Evolutionary conservation across 768 basidiomycete genomes (phyloP).

Genomic region (Amanita rubescens): DNA sequence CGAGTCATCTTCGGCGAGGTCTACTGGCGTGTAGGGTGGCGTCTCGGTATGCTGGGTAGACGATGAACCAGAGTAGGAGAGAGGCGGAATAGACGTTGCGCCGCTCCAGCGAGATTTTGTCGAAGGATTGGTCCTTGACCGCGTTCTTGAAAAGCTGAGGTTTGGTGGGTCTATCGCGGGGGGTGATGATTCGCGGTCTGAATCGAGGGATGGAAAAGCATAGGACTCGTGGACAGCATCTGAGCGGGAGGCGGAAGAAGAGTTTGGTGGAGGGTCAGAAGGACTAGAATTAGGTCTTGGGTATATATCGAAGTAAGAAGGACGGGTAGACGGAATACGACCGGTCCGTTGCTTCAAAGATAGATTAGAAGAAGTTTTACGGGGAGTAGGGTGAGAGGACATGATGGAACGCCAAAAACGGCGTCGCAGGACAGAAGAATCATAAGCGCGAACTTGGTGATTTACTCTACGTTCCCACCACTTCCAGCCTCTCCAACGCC

Average conservation of each 20-base stretch:
- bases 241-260: no score
- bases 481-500: conserved; percentile 24
- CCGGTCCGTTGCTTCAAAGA: conserved; percentile 45
- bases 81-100: conserved; percentile 36
- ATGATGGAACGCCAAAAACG: background rate
- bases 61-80: conserved; percentile 58
- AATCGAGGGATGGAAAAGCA: conserved; percentile 35
- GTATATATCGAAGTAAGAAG: conserved; percentile 41
- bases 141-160: conserved; percentile 37
- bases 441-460: no score
- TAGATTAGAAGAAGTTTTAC: conserved; percentile 50
- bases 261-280: conserved; percentile 19
- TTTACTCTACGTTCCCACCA: background rate
- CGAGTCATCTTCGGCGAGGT: conserved; percentile 33
- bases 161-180: conserved; percentile 18
- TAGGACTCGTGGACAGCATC: no score
- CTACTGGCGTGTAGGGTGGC: conserved; percentile 63
- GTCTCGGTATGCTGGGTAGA: conserved; percentile 66
- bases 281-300: conserved; percentile 31
- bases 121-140: conserved; percentile 56
- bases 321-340: conserved; percentile 21
- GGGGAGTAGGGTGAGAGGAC: conserved; percentile 23
- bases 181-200: conserved; percentile 22
- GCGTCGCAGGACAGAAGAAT: no score
- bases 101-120: conserved; percentile 37